Evolutionary conservation across 2,329 filamentous ascomycete genomes (phyloP), one percentile per base, ranked within the genome.

Genomic region (Calonectria montana): DNA sequence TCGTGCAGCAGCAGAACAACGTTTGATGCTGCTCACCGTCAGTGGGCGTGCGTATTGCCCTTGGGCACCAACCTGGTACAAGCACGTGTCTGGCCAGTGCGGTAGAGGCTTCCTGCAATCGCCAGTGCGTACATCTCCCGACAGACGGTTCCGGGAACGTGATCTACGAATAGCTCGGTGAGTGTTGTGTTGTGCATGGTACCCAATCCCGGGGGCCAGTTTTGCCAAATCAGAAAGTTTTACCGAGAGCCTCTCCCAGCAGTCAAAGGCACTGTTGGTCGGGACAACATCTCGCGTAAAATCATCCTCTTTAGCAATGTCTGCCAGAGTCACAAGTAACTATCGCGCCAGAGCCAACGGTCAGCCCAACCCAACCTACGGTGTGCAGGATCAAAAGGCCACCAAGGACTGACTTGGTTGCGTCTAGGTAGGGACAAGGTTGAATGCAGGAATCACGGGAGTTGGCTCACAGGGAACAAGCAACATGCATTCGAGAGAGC

Each of bases 371-470:
- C 64, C 43, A 31, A 55, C 16, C 25, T 43, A 29, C 45, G 27
- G 29, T 31, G 23, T 59, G 43, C 55, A 68, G 43, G 45, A 63
- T 53, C 65, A 53, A 23, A 61, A 67, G 55, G 45, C 66, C 55
- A 50, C 55, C 43, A 29, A 16, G 43, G 61, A 25, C 37, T 39
- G 61, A 25, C 37, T 39, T 50, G 27, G 55, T 29, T 29, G 55
- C 29, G 47, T 13, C 63, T 37, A 43, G 18, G 55, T 57, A 68
- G 66, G 57, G 57, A 68, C 66, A 63, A 53, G 66, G 66, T 55
- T 55, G 7, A 35, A 45, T 65, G 53, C 23, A 35, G 29, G 43
- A 63, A 45, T 21, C 45, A 57, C 61, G 57, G 57, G 57, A 63
- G 65, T 45, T 59, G n/a, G 55, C 55, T 27, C 55, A 39, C 21